These are phyloP conservation scores for Diplogelasinospora grovesii DNA, from an alignment of 495 filamentous ascomycete genomes.

Conservation along the genomic window DNA sequence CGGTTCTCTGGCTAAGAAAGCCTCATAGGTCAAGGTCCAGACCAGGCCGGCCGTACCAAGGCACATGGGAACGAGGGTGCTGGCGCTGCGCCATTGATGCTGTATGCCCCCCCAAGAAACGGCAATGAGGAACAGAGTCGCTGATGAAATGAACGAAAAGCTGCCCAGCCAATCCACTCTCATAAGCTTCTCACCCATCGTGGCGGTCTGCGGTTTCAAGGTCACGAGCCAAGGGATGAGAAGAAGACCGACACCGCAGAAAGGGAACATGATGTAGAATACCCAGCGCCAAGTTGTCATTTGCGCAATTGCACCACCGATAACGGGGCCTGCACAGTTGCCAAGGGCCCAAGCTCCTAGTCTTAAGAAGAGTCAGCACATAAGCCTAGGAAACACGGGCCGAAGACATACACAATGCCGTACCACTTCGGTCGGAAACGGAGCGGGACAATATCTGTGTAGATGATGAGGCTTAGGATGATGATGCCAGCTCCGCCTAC, in stretches of 20 bases:
- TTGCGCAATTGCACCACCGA: conserved; percentile 69
- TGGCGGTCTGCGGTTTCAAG: conserved; percentile 24
- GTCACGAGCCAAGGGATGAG: conserved; percentile 29
- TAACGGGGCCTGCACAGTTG: too few species aligned
- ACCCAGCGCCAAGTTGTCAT: conserved; percentile 36
- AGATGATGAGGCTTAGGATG: conserved; percentile 69
- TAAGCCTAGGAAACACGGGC: too few species aligned
- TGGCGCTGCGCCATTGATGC: conserved; percentile 41
- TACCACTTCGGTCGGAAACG: conserved; percentile 34
- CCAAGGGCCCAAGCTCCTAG: too few species aligned
- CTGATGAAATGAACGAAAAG: conserved; percentile 39
- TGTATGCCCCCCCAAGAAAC: conserved; percentile 53
- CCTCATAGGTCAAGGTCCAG: conserved; percentile 33
- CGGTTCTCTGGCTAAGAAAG: conserved; percentile 38
- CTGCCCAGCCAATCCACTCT: conserved; percentile 36
- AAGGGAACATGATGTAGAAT: conserved; percentile 38
- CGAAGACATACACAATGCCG: conserved; percentile 65
- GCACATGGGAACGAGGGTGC: conserved; percentile 41
- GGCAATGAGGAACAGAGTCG: conserved; percentile 47
- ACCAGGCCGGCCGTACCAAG: conserved; percentile 30
- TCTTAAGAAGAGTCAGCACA: too few species aligned
- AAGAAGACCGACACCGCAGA: conserved; percentile 29
- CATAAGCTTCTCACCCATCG: conserved; percentile 24
- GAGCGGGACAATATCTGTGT: conserved; percentile 47
- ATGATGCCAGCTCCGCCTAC: conserved; percentile 78